Evolutionary conservation across 805 yeast genomes (phyloP).

Genomic region (Saccharomycopsis fodiens): DNA sequence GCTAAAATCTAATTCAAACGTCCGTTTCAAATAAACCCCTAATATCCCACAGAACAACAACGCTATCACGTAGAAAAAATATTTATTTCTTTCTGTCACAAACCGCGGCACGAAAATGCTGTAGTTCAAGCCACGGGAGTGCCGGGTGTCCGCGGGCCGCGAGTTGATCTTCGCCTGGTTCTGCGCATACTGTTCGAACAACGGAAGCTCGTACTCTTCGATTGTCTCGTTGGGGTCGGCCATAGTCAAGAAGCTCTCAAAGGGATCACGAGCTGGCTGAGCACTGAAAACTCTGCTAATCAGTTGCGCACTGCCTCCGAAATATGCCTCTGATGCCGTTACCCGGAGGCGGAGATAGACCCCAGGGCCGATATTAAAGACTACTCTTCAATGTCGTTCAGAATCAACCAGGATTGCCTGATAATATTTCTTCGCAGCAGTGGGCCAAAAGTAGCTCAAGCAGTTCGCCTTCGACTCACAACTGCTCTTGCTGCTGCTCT

Average conservation of each 20-base stretch:
- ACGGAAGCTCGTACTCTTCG: slow-evolving; percentile 11
- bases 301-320: too few relatives aligned
- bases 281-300: too few relatives aligned
- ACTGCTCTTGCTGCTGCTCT: neutral
- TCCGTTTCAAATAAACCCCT: slow-evolving; percentile 5
- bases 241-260: too few relatives aligned
- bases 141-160: neutral
- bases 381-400: too few relatives aligned
- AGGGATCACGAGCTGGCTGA: too few relatives aligned
- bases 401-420: too few relatives aligned
- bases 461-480: neutral
- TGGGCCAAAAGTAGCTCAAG: neutral
- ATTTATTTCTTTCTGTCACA: slow-evolving; percentile 12
- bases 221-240: neutral
- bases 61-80: slow-evolving; percentile 6
- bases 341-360: too few relatives aligned
- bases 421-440: neutral
- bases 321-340: too few relatives aligned
- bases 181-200: slow-evolving; percentile 6
- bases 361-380: too few relatives aligned
- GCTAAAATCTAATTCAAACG: slow-evolving; percentile 15
- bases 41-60: slow-evolving; percentile 14
- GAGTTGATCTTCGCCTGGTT: neutral
- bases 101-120: slow-evolving; percentile 8
- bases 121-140: slow-evolving; percentile 4